phyloP scores from a whole-genome alignment of 2,329 filamentous ascomycete species.

The Nigrograna mackinnonii region DNA sequence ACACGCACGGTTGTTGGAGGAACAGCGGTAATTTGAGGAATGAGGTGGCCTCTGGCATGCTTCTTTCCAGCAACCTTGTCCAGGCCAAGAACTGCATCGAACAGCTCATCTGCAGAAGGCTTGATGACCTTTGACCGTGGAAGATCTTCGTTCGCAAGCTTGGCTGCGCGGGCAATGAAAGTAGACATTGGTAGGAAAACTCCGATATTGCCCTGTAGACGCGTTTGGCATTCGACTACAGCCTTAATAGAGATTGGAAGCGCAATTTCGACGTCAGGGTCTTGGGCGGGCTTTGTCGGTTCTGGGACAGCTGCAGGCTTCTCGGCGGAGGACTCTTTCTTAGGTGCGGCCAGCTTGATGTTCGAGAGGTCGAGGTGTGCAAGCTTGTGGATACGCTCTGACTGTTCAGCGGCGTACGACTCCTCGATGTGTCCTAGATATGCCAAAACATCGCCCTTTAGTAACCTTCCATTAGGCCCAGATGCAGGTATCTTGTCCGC shows the following conservation, averaged over 20 bases:
- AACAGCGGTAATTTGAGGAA: conserved; percentile 68
- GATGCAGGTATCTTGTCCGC: conserved; percentile 82
- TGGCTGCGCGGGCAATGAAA: conserved; percentile 82
- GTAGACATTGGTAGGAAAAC: conserved; percentile 82
- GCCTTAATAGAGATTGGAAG: conserved; percentile 78
- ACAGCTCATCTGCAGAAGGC: conserved; percentile 79
- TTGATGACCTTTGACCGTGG: conserved; percentile 67
- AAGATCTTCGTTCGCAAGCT: conserved; percentile 85
- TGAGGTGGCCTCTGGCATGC: conserved; percentile 64
- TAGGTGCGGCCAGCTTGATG: conserved; percentile 73
- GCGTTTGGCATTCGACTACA: conserved; percentile 79
- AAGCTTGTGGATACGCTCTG: conserved; percentile 73
- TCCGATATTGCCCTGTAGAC: conserved; percentile 76
- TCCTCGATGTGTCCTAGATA: conserved; percentile 79
- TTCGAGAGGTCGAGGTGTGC: conserved; percentile 91
- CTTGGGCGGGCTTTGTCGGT: conserved; percentile 47
- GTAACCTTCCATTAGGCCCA: conserved; percentile 82
- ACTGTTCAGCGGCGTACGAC: conserved; percentile 71
- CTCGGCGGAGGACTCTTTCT: conserved; percentile 47
- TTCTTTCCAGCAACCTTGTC: conserved; percentile 51
- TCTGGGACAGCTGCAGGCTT: conserved; percentile 46
- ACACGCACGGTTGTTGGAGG: conserved; percentile 27
- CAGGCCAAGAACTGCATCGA: conserved; percentile 83
- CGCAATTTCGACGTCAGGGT: conserved; percentile 63
- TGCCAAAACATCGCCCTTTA: conserved; percentile 95